Base-by-base conservation (phyloP, 306 rosid species). In the Casuarina cunninghamiana region DNA sequence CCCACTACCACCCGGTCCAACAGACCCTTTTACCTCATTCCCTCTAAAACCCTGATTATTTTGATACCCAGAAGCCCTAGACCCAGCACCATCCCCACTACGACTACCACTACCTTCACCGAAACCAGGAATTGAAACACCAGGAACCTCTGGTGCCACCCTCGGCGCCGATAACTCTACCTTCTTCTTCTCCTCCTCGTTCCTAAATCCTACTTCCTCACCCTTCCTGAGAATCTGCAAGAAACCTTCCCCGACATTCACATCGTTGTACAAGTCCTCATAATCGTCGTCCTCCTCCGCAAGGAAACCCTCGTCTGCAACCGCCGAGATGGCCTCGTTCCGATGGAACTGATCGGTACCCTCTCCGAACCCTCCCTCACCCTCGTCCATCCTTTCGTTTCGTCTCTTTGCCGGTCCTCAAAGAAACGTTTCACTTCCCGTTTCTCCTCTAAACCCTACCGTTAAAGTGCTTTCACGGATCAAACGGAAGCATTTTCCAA, bases 311-410 rank as follows among this genome's bases (percentile, higher is more conserved):
- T 93, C 97, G 68, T 95, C 99, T 10, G 97, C 96, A 15, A 93
- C 99, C 8, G 97, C 99, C 1, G 99, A 92, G 78, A 95, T 95
- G n/a, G 99, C 99, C 78, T 93, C 97, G 83, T 95, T 95, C 17
- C 93, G 91, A 84, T 95, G 98, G 86, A 95, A 95, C 83, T 92
- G 96, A 81, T 95, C 98, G 45, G 80, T 84, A 48, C 96, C 84
- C 91, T 88, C 91, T 19, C 85, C 89, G 66, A 69, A 85, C 62
- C 84, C 88, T 80, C 88, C 90, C 74, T 87, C 97, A 4, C 90
- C 91, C 76, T 92, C 97, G 46, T 93, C 97, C 91, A 87, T 87
- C 77, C 67, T 84, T 66, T 35, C 48, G 49, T 45, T 6, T 46
- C 50, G 50, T 49, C 69, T 46, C 51, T 55, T 7, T 43, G 16